These are phyloP conservation scores for Dimargaris cristalligena DNA, from an alignment of 192 early-diverging fungal genomes.

Conservation along the genomic window DNA sequence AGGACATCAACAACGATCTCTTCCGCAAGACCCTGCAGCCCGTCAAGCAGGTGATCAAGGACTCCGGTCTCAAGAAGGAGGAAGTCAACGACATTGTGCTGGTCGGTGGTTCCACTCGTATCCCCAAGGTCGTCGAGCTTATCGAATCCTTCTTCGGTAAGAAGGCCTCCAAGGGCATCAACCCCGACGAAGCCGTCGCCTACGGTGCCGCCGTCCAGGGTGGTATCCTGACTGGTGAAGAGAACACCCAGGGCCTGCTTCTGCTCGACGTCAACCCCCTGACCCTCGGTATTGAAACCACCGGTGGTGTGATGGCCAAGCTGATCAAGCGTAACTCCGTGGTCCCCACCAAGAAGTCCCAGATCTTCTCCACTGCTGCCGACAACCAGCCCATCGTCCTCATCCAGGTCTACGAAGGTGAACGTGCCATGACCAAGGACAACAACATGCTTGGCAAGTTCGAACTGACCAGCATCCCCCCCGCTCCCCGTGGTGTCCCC, in stretches of 20 bases:
- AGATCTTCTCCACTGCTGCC: conserved; percentile 93
- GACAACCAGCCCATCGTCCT: conserved; percentile 95
- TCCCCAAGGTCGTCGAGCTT: conserved; percentile 89
- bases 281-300: conserved; percentile 96
- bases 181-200: conserved; percentile 97
- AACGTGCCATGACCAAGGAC: conserved; percentile 92
- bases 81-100: conserved; percentile 93
- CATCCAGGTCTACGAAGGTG: conserved; percentile 96
- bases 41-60: conserved; percentile 86
- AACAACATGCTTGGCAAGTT: conserved; percentile 97
- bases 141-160: conserved; percentile 92
- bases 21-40: conserved; percentile 90
- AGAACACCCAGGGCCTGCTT: conserved; percentile 43
- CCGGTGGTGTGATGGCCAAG: conserved; percentile 93
- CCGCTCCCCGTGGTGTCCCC: conserved; percentile 86
- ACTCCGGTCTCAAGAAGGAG: conserved; percentile 65
- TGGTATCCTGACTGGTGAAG: conserved; percentile 68
- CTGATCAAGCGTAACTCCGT: conserved; percentile 84
- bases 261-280: conserved; percentile 91
- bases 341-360: conserved; percentile 94
- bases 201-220: conserved; percentile 96
- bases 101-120: conserved; percentile 96
- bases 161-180: conserved; percentile 92
- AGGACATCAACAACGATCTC: conserved; percentile 82
- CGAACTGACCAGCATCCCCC: conserved; percentile 86